Evolutionary conservation across 208 protist genomes (phyloP), one percentile per base, ranked within the genome.

Genomic region (Acanthamoeba lugdunensis): DNA sequence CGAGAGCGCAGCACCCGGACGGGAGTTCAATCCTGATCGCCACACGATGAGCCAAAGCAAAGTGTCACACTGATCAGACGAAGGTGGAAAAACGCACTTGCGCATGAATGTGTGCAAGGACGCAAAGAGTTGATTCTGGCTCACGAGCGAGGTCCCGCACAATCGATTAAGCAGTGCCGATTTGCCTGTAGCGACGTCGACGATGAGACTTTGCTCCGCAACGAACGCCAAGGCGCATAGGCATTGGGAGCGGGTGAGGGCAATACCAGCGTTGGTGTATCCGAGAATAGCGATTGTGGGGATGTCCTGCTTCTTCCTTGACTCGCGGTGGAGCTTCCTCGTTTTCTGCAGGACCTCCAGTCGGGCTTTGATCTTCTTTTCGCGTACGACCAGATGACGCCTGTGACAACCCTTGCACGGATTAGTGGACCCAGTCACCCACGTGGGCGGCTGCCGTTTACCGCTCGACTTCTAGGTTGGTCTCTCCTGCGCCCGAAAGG

Each of bases 401-500:
- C 79, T 87, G 50, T 33, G 1, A 58, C 18, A 25, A 30, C 14
- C 56, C 3, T 6, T 4, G 56, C 13, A 5, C 56, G 56, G 11
- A 23, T 23, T 63, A 63, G 56, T 16, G 56, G 18, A n/a, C n/a
- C n/a, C n/a, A n/a, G n/a, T 33, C 33, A 33, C 33, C 33, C 65
- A 37, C 23, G 30, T 9, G 7, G 41, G 41, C 41, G 41, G 41
- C 1, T 48, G 45, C 45, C 45, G 45, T 48, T 48, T 54, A 87
- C 61, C 85, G 85, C 37, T 91, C 85, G 7, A 91, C 37, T 18
- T 91, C 85, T 8, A 91, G 41, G 41, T 75, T 75, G 58, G 85
- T 91, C 85, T 91, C 85, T n/a, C 85, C 85, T 23, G 85, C 85
- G 52, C 85, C 85, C 13, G 85, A 67, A 2, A 91, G 63, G 85